Evolutionary conservation across 2,329 filamentous ascomycete species (phyloP).

Genomic region (Xylariaceae sp.): DNA sequence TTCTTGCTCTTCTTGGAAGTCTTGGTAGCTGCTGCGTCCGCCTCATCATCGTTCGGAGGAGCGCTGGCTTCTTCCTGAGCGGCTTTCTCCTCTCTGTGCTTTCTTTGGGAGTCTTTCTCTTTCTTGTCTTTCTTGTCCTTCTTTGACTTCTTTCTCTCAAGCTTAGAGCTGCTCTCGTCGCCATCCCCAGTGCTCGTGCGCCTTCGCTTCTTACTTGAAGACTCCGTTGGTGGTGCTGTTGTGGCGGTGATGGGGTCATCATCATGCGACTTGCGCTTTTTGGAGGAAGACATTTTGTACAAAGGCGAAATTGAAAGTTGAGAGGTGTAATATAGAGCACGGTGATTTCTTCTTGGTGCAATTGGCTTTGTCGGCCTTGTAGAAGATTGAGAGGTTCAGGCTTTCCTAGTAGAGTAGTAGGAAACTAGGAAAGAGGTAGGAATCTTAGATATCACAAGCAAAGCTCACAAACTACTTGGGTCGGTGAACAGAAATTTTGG

Average conservation of each 20-base stretch:
- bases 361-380: no score
- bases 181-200: constrained; percentile 30
- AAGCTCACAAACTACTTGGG: not conserved
- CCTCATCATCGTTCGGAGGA: constrained; percentile 29
- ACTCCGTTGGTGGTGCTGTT: constrained; percentile 16
- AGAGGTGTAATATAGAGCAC: no score
- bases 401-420: no score
- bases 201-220: constrained; percentile 36
- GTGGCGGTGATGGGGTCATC: constrained; percentile 29
- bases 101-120: no score
- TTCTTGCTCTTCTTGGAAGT: constrained; percentile 39
- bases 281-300: constrained; percentile 27
- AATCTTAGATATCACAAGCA: not conserved
- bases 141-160: constrained; percentile 17
- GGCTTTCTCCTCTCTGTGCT: constrained; percentile 24
- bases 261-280: constrained; percentile 38
- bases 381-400: no score
- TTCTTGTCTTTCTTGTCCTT: constrained; percentile 39
- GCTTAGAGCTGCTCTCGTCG: constrained; percentile 6
- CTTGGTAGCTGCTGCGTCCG: not conserved
- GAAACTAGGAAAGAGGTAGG: not conserved
- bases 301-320: not conserved
- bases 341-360: no score
- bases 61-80: constrained; percentile 17
- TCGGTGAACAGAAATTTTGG: constrained; percentile 56